A percentile compares a stretch with the other conserved stretches of the same genome.
Conservation (phyloP, 148 eudicot species). For the Limonium bicolor region DNA sequence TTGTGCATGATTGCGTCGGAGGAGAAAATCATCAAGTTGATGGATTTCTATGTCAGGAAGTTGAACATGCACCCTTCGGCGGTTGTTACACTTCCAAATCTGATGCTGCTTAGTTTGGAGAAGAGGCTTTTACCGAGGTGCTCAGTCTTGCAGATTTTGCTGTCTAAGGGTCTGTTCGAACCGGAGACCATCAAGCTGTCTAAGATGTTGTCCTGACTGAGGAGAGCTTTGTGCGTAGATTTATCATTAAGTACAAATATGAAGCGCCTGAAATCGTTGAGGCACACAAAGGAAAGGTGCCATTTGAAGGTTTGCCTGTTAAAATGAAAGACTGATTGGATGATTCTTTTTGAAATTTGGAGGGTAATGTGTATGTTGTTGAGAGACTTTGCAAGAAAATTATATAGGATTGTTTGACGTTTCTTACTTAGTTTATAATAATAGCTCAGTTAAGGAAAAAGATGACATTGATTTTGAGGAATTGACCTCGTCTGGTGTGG, state of each 20-base stretch:
- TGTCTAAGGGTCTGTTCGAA: constrained; percentile 4
- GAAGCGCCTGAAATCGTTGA: neutral
- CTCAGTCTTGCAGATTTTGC: constrained; percentile 7
- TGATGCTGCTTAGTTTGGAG: constrained; percentile 10
- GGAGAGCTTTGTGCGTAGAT: neutral
- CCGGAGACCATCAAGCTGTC: neutral
- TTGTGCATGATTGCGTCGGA: constrained; percentile 3
- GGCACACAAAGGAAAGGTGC: neutral
- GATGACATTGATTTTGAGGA: too few species aligned
- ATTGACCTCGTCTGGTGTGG: too few species aligned
- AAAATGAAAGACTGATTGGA: too few species aligned
- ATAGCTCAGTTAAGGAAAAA: too few species aligned
- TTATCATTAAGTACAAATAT: neutral
- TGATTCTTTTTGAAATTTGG: too few species aligned
- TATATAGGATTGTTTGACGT: too few species aligned
- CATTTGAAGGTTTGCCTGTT: neutral
- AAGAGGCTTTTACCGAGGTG: constrained; percentile 16
- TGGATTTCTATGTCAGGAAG: constrained; percentile 9
- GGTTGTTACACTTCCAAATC: constrained; percentile 1
- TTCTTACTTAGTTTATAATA: too few species aligned
- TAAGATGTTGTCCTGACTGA: neutral
- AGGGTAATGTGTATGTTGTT: too few species aligned
- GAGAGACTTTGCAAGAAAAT: too few species aligned
- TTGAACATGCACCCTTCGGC: constrained; percentile 7
- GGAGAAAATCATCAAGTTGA: constrained; percentile 7